A percentile compares a stretch with the other conserved stretches of the same genome.
phyloP scores from a whole-genome alignment of 2,329 filamentous ascomycete species.

The Pleomassaria siparia region DNA sequence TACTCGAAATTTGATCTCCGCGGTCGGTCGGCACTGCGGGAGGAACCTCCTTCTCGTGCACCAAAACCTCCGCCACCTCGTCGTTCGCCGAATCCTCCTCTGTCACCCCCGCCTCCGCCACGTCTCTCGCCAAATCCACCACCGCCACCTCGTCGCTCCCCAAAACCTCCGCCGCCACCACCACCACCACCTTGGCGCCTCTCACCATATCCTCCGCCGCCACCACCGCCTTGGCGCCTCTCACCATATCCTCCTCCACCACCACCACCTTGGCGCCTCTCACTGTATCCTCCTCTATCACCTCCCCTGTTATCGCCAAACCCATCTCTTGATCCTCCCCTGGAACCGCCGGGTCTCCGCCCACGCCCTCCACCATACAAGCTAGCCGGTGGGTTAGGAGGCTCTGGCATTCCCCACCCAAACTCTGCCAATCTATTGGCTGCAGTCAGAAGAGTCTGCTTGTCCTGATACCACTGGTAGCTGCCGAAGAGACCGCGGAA shows the following conservation, averaged over 20 bases:
- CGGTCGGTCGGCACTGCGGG: neutral
- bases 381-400: slow-evolving; percentile 40
- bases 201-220: slow-evolving; percentile 12
- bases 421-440: slow-evolving; percentile 50
- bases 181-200: slow-evolving; percentile 7
- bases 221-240: slow-evolving; percentile 3
- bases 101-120: slow-evolving; percentile 3
- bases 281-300: slow-evolving; percentile 1
- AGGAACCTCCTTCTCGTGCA: neutral
- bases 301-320: slow-evolving; percentile 11
- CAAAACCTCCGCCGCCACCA: slow-evolving; percentile 12
- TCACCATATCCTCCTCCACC: slow-evolving; percentile 8
- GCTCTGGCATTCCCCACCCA: slow-evolving; percentile 50
- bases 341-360: slow-evolving; percentile 4
- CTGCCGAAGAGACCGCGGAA: slow-evolving; percentile 63
- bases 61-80: slow-evolving; percentile 10
- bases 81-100: slow-evolving; percentile 13
- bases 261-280: slow-evolving; percentile 1
- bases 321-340: slow-evolving; percentile 12
- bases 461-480: slow-evolving; percentile 47
- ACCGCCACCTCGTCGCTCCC: slow-evolving; percentile 2
- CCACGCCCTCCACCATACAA: slow-evolving; percentile 13
- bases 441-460: slow-evolving; percentile 44
- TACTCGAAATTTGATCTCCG: neutral
- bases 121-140: slow-evolving; percentile 8